Conservation (phyloP, 257 asterid genomes). For the Knoxia roxburghii region DNA sequence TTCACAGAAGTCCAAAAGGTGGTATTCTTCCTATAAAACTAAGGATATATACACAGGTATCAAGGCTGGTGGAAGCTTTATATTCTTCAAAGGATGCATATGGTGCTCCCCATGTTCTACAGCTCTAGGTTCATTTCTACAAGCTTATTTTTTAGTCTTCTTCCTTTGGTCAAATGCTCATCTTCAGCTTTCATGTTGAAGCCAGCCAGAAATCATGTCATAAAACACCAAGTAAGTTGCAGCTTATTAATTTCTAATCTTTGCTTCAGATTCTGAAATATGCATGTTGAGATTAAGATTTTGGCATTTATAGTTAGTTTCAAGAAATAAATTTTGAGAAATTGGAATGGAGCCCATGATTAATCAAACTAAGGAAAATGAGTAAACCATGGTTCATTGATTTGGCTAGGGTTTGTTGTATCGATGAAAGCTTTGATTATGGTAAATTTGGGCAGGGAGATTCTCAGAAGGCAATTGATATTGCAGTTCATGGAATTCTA, state of each 20-base stretch:
- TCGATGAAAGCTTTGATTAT: not conserved
- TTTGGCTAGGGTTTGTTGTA: too few species aligned
- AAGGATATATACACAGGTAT: too few species aligned
- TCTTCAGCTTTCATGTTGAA: slow-evolving; percentile 13
- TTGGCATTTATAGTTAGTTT: too few species aligned
- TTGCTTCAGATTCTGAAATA: not conserved
- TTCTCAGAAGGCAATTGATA: slow-evolving; percentile 37
- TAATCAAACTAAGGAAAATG: too few species aligned
- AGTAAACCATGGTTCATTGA: too few species aligned
- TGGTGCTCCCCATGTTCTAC: slow-evolving; percentile 10
- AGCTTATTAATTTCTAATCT: not conserved
- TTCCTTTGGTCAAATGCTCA: slow-evolving; percentile 25
- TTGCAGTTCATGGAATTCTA: slow-evolving; percentile 65
- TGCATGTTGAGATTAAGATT: not conserved
- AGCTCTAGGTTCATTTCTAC: slow-evolving; percentile 13
- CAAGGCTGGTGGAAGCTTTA: too few species aligned
- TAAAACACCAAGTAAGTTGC: slow-evolving; percentile 17
- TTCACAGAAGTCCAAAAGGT: slow-evolving; percentile 2
- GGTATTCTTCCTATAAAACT: too few species aligned
- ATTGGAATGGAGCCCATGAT: too few species aligned
- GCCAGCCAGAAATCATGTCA: slow-evolving; percentile 11
- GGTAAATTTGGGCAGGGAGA: slow-evolving; percentile 33
- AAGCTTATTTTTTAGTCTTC: slow-evolving; percentile 15
- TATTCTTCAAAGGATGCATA: slow-evolving; percentile 19
- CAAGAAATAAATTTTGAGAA: too few species aligned